Base-by-base conservation (phyloP, 306 rosid genomes). In the Argentina anserina region DNA sequence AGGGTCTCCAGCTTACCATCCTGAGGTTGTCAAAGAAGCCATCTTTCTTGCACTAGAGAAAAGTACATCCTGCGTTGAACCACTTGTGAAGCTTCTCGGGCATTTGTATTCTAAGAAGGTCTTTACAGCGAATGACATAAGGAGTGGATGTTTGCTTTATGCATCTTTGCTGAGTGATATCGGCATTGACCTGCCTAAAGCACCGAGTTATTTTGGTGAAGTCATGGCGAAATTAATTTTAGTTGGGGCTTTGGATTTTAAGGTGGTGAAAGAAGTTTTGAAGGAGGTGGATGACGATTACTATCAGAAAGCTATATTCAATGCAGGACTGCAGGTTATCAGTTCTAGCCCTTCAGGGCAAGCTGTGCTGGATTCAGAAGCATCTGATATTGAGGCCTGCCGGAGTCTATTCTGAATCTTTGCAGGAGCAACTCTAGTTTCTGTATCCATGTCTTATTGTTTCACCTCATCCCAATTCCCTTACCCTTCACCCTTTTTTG, bases 21-120 rank as follows among this genome's bases (percentile, higher is more conserved):
- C 90, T 3, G 97, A 95, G 86, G 41, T 95, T 81, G 97, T 95
- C 55, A 95, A 92, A 84, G 97, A 95, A 80, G 86, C 97, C n/a
- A 83, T 95, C 71, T 70, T 78, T 64, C 87, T 88, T 21, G 96
- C 90, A 2, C 88, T 95, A 26, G 99, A 92, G 74, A 87, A 84
- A 76, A 88, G 87, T 76, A 91, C 84, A 5, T 93, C 97, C 3
- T 76, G 82, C 23, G 88, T 85, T n/a, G 92, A 86, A 70, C 85
- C 84, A 31, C 88, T 89, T 8, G 83, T 81, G 47, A 92, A 81
- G 55, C 95, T 95, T 78, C 73, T 95, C 0, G 90, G 88, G 75
- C 8, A 83, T 81, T 85, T 95, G 53, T 71, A 79, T 23, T 72
- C 46, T 1, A 84, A 78, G 84, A 83, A 91, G 80, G 73, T 90